A percentile compares a stretch with the other conserved stretches of the same genome.
Evolutionary conservation across 1,139 yeast species (phyloP).

Genomic region (Candida neerlandica): DNA sequence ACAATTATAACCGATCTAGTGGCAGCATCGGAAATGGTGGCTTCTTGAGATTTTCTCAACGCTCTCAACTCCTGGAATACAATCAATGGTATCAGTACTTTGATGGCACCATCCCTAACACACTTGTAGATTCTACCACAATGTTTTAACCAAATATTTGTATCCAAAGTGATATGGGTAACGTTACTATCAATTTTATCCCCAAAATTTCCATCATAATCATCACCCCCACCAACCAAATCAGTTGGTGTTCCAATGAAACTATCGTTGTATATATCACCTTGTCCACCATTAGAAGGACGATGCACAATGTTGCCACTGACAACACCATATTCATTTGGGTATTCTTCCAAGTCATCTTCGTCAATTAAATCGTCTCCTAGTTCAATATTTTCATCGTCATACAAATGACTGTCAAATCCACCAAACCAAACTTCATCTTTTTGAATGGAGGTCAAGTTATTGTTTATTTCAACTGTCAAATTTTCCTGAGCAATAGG

Average conservation of each 20-base stretch:
- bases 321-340: conserved; percentile 10
- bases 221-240: conserved; percentile 14
- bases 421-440: conserved; percentile 32
- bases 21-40: conserved; percentile 77
- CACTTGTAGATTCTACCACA: conserved; percentile 77
- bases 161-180: conserved; percentile 69
- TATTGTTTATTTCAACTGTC: conserved; percentile 17
- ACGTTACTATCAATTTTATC: conserved; percentile 55
- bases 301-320: conserved; percentile 18
- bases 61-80: conserved; percentile 80
- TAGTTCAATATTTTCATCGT: conserved; percentile 20
- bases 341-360: conserved; percentile 23
- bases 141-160: conserved; percentile 80
- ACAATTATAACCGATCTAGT: conserved; percentile 76
- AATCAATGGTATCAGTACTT: conserved; percentile 64
- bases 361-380: conserved; percentile 23
- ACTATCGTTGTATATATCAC: conserved; percentile 28
- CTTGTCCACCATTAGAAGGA: conserved; percentile 14
- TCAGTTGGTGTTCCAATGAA: conserved; percentile 27
- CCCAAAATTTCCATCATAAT: conserved; percentile 45
- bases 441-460: conserved; percentile 17
- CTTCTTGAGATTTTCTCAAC: conserved; percentile 72
- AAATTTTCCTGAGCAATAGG: conserved; percentile 35
- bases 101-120: conserved; percentile 60
- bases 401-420: conserved; percentile 16